Base-by-base conservation (phyloP, 2,329 filamentous ascomycete genomes). In the Sporothrix curviconia region DNA sequence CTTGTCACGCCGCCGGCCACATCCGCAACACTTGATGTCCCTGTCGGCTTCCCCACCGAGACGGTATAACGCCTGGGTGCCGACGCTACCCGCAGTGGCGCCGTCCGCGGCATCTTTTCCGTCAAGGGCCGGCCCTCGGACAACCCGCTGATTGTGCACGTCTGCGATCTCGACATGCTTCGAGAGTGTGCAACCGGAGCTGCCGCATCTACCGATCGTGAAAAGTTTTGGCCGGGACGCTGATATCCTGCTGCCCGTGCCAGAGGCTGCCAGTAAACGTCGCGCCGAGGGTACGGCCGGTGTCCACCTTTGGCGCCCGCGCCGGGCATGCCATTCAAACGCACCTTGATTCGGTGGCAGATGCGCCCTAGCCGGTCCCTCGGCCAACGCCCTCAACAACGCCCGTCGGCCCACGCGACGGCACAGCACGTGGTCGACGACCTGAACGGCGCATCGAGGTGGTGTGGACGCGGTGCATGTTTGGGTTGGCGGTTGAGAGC, bases 21-120 rank as follows among this genome's bases (percentile, higher is more conserved):
- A 76, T 96, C 36, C 80, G 77, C 53, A 77, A 77, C 17, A 84
- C 80, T n/a, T 53, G 80, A 89, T 67, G 80, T 80, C 3, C 94
- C 94, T 4, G 90, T 99, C 49, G 94, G 90, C 1, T 99, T 99
- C 69, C 94, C 94, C 0, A 99, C 94, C 0, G 94, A 99, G 74
- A 99, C 94, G 0, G 94, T 99, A 0, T 99, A 99, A 69, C 94
- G 94, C 0, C 80, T 99, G 7, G 94, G 91, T n/a, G 94, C 94
- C 14, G 94, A 97, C 74, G 94, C 94, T 11, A 97, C 92, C 25
- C 83, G 90, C 65, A 90, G 86, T 66, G 78, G 76, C 24, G 88
- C 92, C 2, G 92, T 97, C 7, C 84, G 81, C 67, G 92, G 91
- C n/a, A 99, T 99, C 64, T 99, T 94, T 71, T 79, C 83, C 22